A percentile compares a stretch with the other conserved stretches of the same genome.
These are phyloP conservation scores for Haplosporangium sp. DNA, from an alignment of 371 early-diverging fungal species.

Conservation along the genomic window DNA sequence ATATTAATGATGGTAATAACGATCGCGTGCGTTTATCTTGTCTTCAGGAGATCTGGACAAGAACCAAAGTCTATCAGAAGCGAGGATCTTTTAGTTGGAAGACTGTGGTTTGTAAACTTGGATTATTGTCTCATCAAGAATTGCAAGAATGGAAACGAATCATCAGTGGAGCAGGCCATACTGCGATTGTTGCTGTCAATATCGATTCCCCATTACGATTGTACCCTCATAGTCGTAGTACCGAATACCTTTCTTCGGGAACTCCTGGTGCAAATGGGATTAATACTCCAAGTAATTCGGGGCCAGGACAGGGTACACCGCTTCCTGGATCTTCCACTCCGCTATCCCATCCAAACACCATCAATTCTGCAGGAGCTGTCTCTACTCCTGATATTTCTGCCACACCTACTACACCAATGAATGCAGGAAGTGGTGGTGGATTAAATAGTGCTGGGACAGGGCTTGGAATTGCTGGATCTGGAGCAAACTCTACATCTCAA, in stretches of 20 bases:
- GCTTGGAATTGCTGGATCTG: slow-evolving; percentile 23
- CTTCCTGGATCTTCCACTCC: slow-evolving; percentile 14
- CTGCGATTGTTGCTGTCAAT: slow-evolving; percentile 64
- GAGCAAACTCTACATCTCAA: slow-evolving; percentile 8
- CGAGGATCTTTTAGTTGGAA: slow-evolving; percentile 51
- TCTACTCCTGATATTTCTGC: slow-evolving; percentile 32
- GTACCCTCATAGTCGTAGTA: slow-evolving; percentile 41
- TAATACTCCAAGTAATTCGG: slow-evolving; percentile 46
- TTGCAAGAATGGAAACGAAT: slow-evolving; percentile 59
- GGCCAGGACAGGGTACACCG: slow-evolving; percentile 15
- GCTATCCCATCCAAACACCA: slow-evolving; percentile 15
- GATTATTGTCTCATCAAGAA: slow-evolving; percentile 32
- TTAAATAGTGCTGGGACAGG: slow-evolving; percentile 6
- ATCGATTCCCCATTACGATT: slow-evolving; percentile 62
- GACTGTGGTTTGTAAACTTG: slow-evolving; percentile 46
- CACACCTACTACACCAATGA: slow-evolving; percentile 21
- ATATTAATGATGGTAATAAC: neutral
- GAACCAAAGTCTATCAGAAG: slow-evolving; percentile 43
- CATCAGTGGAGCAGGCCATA: slow-evolving; percentile 51
- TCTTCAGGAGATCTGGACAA: slow-evolving; percentile 45
- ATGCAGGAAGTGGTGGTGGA: neutral
- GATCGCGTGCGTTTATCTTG: slow-evolving; percentile 7
- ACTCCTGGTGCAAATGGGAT: slow-evolving; percentile 29
- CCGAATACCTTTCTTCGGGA: slow-evolving; percentile 22
- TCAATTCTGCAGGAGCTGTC: slow-evolving; percentile 31